Evolutionary conservation across 108 stramenopile genomes (phyloP), one percentile per base, ranked within the genome.

Genomic region (Fragilariopsis cylindrus): DNA sequence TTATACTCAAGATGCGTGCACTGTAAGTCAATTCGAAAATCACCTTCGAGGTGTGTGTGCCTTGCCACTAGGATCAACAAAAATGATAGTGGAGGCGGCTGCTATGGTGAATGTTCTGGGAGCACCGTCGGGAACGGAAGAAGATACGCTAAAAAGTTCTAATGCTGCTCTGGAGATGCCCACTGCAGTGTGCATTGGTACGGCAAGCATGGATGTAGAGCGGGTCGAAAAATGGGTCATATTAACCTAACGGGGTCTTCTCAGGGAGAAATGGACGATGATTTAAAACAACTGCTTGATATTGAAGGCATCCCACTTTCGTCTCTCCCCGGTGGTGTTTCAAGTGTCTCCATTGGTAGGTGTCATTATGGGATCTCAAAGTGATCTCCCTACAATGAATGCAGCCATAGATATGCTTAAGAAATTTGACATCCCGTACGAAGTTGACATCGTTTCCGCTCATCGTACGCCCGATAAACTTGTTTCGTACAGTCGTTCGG

Each of bases 1-100:
- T 85, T 98, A 98, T 86, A 99, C 99, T 15, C 98, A 98, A 78
- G 98, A 99, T 82, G 98, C 98, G 12, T 98, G 97, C 76, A 92
- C 88, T 3, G 82, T 89, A 21, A 92, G 90, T 72, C 99, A 99
- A 79, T 99, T 99, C 82, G 98, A 98, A 80, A 98, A 98, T 88
- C 98, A 98, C 81, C 72, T 99, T 48, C 87, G 98, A 57, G 98
- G 88, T 16, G 87, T 99, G 18, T 85, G 96, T 66, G 98, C 97
- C 0, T 83, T 99, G 73, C 96, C 96, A 6, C 76, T 98, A 62
- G 98, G 97, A 8, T 87, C 84, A 60, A 96, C 97, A 16, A 72
- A 87, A 13, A 80, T 96, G 87, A 77, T 82, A 55, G 91, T 92
- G 12, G 91, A 90, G 42, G 88, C 92, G 43, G 90, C 95, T 69